Conservation (phyloP, 208 protist genomes). For the Crithidia sp. region DNA sequence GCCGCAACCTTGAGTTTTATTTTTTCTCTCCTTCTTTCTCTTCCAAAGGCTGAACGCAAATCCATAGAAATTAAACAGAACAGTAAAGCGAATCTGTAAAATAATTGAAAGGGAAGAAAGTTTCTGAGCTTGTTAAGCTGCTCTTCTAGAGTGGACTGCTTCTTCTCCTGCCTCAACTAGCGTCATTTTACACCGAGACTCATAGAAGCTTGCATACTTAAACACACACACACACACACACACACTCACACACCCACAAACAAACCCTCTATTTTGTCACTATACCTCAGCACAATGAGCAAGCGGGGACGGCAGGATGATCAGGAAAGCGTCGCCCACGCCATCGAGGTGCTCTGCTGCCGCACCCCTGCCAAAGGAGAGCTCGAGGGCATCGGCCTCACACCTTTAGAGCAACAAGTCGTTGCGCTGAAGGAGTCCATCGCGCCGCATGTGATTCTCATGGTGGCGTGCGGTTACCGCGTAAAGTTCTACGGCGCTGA, state of each 20-base stretch:
- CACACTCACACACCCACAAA: conserved; percentile 1
- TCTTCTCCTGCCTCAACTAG: no score
- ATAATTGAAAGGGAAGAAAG: no score
- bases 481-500: conserved; percentile 88
- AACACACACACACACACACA: conserved; percentile 14
- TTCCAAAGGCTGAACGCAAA: no score
- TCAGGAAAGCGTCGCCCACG: conserved; percentile 46
- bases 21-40: no score
- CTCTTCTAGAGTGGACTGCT: no score
- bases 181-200: no score
- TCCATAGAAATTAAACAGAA: no score
- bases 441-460: conserved; percentile 61
- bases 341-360: conserved; percentile 69
- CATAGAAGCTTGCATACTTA: background rate
- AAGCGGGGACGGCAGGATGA: conserved; percentile 62
- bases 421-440: conserved; percentile 64
- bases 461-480: conserved; percentile 90
- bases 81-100: no score
- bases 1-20: no score
- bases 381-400: conserved; percentile 51
- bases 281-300: conserved; percentile 33
- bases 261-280: background rate
- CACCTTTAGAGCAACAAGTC: conserved; percentile 84
- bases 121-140: no score
- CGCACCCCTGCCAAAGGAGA: conserved; percentile 37